Evolutionary conservation across 2,329 filamentous ascomycete species (phyloP), one percentile per base, ranked within the genome.

Genomic region (Clonostachys chloroleuca): DNA sequence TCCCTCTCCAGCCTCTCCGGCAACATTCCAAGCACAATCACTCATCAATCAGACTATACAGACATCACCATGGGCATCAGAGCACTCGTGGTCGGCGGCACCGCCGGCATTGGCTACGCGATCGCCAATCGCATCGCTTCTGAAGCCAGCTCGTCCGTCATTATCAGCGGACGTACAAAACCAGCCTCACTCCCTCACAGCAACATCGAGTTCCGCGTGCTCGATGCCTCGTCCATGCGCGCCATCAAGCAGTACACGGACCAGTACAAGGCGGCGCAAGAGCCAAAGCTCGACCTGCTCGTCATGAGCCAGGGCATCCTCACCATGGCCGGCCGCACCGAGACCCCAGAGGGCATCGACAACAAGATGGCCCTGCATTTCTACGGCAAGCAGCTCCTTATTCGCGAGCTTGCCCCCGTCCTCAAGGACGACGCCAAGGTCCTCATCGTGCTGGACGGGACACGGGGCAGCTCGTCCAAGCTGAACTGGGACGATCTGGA

Each of bases 281-380:
- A 57, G 39, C 56, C 54, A 18, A 58, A 59, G 7, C 50, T 72
- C n/a, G 65, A 68, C 46, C 54, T 67, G 2, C 64, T 72, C 3
- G 56, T 72, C 46, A 55, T 71, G 48, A 65, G 62, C 0, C 67
- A 69, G 49, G 68, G 68, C 35, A 61, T 68, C 45, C 41, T 69
- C 20, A 64, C 65, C 0, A 55, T 59, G 7, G 59, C 56, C 5
- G 66, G 67, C 1, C 51, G 67, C 36, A 62, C 56, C 1, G 69
- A 74, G 51, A 72, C 72, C 1, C 24, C 63, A 2, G 73, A 76
- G 50, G 70, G 68, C 1, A 64, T 75, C 14, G 69, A 74, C 43
- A 59, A 59, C 42, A 74, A 73, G 51, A 67, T 74, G 59, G 65
- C 63, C 0, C 57, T 75, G n/a, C 69, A 73, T 47, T 74, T 70